Base-by-base conservation (phyloP, 2,329 filamentous ascomycete genomes). In the Fusarium staphyleae region DNA sequence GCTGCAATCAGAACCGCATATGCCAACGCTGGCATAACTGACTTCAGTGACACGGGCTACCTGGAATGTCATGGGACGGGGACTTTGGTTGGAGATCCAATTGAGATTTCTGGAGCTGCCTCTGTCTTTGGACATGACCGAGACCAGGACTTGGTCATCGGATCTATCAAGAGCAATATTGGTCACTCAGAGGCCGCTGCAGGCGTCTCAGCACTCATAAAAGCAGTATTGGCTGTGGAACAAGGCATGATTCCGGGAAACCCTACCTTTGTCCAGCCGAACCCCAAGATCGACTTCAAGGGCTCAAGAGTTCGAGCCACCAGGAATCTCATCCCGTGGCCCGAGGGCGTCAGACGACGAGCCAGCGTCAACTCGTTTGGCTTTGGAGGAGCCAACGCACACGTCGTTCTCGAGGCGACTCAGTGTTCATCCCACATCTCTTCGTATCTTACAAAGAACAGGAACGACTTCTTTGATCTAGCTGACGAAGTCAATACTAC, bases 311-410 rank as follows among this genome's bases (percentile, higher is more conserved):
- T 32, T 16, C 14, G 32, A 22, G 15, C 34, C 18, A 11, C 24
- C 10, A 37, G 11, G 15, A 5, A n/a, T 2, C 12, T 37, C 12
- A 57, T 1, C 49, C 69, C 12, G 62, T 73, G 30, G 73, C 66
- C 1, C 47, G 65, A 3, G 77, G 74, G 72, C 13, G 16, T 32
- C 9, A 36, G 46, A 2, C 46, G 60, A 37, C 52, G 62, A 8
- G 62, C 64, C 16, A 71, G 72, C 47, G 67, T 78, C 41, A 77
- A 76, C 55, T 75, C 72, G 5, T 78, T 78, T 52, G 76, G 77
- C 2, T 78, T 73, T 29, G 76, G 77, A 9, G 77, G 77, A 10
- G 70, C 72, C 22, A 79, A 78, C 52, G 73, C 72, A 1, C 77
- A 79, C 57, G 66, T 68, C 4, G 71, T 78, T 14, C 48, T 79